Evolutionary conservation across 148 eudicot genomes (phyloP), one percentile per base, ranked within the genome.

Genomic region (Fagopyrum homotropicum): DNA sequence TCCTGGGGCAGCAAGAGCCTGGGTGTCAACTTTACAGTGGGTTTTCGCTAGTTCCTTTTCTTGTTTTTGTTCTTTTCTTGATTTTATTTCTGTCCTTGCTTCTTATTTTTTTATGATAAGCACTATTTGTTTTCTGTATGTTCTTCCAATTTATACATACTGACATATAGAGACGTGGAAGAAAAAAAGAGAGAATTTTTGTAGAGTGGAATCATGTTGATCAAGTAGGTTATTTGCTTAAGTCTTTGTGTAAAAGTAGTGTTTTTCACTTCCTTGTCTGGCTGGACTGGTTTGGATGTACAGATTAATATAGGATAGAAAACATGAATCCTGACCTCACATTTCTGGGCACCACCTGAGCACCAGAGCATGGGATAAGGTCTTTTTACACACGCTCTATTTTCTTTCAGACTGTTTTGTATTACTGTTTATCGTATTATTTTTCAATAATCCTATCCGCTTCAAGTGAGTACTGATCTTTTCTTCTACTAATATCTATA

Each of bases 11-110:
- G 89, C 98, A 76, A 90, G 80, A 85, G 98, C 98, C 55, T 95
- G 98, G 98, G 93, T 92, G 40, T 88, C 97, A 57, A 95, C 98
- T 77, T 84, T 95, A 64, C 89, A 91, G 98, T 95, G 79, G 88
- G 98, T 89, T 77, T 72, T 79, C 72, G 19, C 79, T 73, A 78
- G 72, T n/a, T 56, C 45, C 56, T 48, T 73, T 40, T 80, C 57
- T 43, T 46, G 4, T 57, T 45, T 19, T 35, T 66, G 4, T 57
- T 50, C 1, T 61, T 48, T 49, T 12, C 11, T 40, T 72, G 22
- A 9, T 47, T 7, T 43, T 29, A 46, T 8, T 55, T 48, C 2
- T 59, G 48, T 48, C 6, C 22, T 19, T 75, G 47, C 7, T 22
- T 66, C n/a, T 71, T 47, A 22, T 0, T 9, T 16, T 72, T 7